These are phyloP conservation scores for Amauroascus niger DNA, from an alignment of 2,329 filamentous ascomycete genomes.

Conservation along the genomic window DNA sequence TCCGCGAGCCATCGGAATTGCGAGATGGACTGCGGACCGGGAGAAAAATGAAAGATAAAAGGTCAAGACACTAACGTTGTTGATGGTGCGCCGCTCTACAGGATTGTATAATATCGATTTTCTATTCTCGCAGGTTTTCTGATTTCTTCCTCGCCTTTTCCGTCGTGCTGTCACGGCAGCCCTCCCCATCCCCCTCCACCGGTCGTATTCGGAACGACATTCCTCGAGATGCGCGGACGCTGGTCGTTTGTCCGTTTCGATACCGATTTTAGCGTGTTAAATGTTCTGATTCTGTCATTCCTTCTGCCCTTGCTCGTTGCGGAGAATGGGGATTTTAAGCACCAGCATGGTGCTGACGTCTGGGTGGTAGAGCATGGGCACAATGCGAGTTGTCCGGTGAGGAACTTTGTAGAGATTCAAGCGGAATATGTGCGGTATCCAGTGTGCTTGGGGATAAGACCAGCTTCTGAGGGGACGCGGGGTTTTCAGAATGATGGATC, in stretches of 20 bases:
- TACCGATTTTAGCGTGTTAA: constrained; percentile 1
- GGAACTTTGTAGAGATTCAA: neutral
- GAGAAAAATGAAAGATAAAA: no score
- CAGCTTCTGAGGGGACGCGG: constrained; percentile 1
- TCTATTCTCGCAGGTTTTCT: no score
- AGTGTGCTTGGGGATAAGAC: constrained; percentile 22
- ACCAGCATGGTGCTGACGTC: neutral
- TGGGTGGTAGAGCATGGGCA: neutral
- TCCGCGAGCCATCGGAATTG: no score
- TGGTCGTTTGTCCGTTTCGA: constrained; percentile 8
- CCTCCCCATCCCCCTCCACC: no score
- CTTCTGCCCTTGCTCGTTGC: constrained; percentile 7
- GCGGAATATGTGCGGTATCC: constrained; percentile 22
- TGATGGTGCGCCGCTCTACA: neutral
- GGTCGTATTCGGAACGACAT: no score
- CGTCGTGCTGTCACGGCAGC: no score
- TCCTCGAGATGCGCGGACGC: constrained; percentile 9
- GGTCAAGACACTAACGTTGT: no score
- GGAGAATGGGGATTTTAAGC: neutral
- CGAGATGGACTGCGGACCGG: no score
- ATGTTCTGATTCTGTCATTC: neutral
- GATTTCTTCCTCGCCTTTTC: neutral
- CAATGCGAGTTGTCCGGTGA: constrained; percentile 4
- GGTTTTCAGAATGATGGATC: neutral
- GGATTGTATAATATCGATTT: neutral